Percentiles rank a stretch among this genome's conserved stretches.
Evolutionary conservation across 129 eudicot genomes (phyloP).

Genomic region (Centrapalus pauciflorus): DNA sequence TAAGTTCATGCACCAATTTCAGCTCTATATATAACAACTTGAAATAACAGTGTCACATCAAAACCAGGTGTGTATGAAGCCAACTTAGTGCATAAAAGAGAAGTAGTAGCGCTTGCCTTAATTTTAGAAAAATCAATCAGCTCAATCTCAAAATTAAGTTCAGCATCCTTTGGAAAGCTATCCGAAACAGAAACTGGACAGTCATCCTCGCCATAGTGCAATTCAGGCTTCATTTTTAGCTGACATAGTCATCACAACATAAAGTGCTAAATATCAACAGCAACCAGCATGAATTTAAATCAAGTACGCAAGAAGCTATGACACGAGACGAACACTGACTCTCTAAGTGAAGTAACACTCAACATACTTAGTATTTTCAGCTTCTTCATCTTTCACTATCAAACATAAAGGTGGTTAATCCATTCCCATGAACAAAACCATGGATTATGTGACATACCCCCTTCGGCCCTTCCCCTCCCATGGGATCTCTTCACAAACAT

Average conservation of each 20-base stretch:
- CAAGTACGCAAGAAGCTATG: constrained; percentile 3
- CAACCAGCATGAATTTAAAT: constrained; percentile 13
- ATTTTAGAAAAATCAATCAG: constrained; percentile 84
- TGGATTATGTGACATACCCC: not conserved
- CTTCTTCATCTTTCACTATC: not conserved
- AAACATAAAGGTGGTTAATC: not conserved
- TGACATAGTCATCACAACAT: constrained; percentile 32
- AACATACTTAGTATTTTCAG: not conserved
- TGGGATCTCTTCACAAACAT: not conserved
- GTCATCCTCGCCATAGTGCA: constrained; percentile 90
- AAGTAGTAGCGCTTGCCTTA: constrained; percentile 54
- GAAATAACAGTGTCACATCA: constrained; percentile 9
- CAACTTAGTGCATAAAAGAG: not conserved
- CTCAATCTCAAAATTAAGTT: constrained; percentile 96
- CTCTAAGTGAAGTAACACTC: no score
- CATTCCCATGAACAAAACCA: not conserved
- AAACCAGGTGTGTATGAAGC: not conserved
- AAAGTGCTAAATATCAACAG: not conserved
- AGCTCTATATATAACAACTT: not conserved
- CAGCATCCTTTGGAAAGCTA: constrained; percentile 85
- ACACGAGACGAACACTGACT: not conserved
- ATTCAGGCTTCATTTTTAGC: constrained; percentile 93
- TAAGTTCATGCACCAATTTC: not conserved
- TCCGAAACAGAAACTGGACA: constrained; percentile 88
- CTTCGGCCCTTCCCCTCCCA: not conserved